Percentiles rank a stretch among this genome's conserved stretches.
These are phyloP conservation scores for Fraxinus angustifolia DNA, from an alignment of 305 asterid genomes.

Conservation along the genomic window DNA sequence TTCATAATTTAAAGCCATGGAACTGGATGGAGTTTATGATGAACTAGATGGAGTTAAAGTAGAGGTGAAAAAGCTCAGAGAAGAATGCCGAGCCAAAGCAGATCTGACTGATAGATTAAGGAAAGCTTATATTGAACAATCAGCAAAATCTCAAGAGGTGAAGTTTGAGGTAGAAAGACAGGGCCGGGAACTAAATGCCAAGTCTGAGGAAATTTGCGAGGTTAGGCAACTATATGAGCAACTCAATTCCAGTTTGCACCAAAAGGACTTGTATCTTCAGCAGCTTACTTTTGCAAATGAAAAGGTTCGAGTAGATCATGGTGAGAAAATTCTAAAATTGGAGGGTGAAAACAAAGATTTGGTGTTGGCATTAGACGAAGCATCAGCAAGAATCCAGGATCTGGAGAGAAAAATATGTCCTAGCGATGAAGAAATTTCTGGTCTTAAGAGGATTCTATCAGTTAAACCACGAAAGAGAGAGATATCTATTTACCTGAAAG, in stretches of 20 bases:
- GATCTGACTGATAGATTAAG: constrained; percentile 33
- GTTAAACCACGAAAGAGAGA: constrained; percentile 27
- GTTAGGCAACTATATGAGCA: constrained; percentile 36
- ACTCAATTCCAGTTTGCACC: constrained; percentile 41
- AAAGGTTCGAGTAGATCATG: constrained; percentile 33
- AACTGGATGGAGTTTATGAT: constrained; percentile 31
- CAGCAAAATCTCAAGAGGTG: constrained; percentile 28
- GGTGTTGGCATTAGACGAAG: constrained; percentile 36
- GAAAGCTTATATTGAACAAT: constrained; percentile 33
- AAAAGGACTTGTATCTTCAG: constrained; percentile 42
- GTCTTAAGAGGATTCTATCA: constrained; percentile 40
- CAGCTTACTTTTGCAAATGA: constrained; percentile 38
- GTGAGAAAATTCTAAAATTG: constrained; percentile 29
- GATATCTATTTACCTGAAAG: constrained; percentile 28
- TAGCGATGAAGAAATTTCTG: constrained; percentile 43
- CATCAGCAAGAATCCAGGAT: constrained; percentile 38
- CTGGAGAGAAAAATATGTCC: constrained; percentile 39
- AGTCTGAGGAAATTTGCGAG: constrained; percentile 43
- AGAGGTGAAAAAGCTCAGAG: constrained; percentile 37
- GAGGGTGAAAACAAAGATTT: constrained; percentile 38
- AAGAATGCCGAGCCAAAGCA: constrained; percentile 34
- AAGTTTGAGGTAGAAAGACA: constrained; percentile 37
- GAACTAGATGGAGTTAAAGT: constrained; percentile 36
- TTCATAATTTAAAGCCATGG: neutral
- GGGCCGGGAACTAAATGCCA: constrained; percentile 35